Conservation (phyloP, 2,329 filamentous ascomycete species). For the Penicillium aurantiogriseum region DNA sequence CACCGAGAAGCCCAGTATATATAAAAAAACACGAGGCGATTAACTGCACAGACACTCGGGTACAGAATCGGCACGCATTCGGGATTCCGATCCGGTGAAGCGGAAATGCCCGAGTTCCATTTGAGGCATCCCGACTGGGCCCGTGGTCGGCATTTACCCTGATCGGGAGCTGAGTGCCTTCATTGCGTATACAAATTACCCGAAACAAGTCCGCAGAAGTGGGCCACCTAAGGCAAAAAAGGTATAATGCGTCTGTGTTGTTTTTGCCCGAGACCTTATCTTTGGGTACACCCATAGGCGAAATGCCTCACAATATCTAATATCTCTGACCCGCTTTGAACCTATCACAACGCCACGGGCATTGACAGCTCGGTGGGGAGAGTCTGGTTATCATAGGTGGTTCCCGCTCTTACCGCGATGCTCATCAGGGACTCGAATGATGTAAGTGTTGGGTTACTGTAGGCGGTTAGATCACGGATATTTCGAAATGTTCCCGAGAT, state of each 20-base stretch:
- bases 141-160: conserved; percentile 12
- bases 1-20: conserved; percentile 2
- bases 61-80: conserved; percentile 17
- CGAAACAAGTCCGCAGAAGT: neutral
- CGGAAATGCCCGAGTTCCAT: conserved; percentile 19
- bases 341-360: conserved; percentile 5
- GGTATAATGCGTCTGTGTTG: neutral
- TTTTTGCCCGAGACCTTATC: conserved; percentile 1
- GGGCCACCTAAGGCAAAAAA: neutral
- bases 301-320: neutral
- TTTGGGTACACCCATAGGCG: neutral
- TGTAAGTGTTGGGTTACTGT: neutral
- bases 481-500: neutral
- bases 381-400: neutral
- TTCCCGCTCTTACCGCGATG: conserved; percentile 7
- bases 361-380: conserved; percentile 1
- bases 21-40: neutral
- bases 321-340: neutral
- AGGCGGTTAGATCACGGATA: conserved; percentile 4
- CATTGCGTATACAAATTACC: neutral
- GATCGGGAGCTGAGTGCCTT: neutral
- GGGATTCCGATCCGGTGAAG: conserved; percentile 24
- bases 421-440: neutral
- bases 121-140: conserved; percentile 20
- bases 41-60: conserved; percentile 11